Evolutionary conservation across 2,329 filamentous ascomycete genomes (phyloP).

Genomic region (Neonectria ditissima): DNA sequence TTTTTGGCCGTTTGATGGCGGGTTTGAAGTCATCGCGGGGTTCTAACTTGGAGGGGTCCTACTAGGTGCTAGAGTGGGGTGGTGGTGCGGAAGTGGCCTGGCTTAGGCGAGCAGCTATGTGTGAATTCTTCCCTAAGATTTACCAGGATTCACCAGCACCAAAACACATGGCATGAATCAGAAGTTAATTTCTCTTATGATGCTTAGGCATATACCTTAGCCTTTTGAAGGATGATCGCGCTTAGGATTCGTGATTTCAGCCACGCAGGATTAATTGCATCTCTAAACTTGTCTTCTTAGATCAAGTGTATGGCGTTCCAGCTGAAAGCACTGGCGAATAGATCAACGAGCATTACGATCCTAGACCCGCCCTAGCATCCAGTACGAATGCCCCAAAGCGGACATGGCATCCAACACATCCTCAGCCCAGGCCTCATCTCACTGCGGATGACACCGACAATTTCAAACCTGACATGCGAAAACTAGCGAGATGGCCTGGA

Average conservation of each 20-base stretch:
- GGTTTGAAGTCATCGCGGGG: slow-evolving; percentile 39
- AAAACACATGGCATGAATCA: not conserved
- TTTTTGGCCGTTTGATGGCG: slow-evolving; percentile 25
- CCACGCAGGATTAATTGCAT: not conserved
- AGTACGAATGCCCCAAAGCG: not conserved
- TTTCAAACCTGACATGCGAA: not conserved
- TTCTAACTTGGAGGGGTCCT: slow-evolving; percentile 30
- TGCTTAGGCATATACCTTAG: not conserved
- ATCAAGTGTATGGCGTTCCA: not conserved
- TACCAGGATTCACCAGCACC: not conserved
- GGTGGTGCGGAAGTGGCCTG: slow-evolving; percentile 31
- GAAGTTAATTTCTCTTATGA: not conserved
- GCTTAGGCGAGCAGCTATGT: not conserved
- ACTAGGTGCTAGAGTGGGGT: slow-evolving; percentile 48
- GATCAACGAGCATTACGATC: slow-evolving; percentile 24
- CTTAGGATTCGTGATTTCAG: not conserved
- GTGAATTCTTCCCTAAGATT: not conserved
- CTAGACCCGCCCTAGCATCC: not conserved
- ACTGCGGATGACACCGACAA: not conserved
- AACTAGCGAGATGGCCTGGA: not conserved
- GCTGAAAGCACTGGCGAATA: slow-evolving; percentile 25
- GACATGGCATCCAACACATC: not conserved
- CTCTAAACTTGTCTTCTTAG: not conserved
- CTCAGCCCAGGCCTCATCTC: not conserved
- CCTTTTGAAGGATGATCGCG: not conserved